A percentile compares a stretch with the other conserved stretches of the same genome.
phyloP scores from a whole-genome alignment of 2,329 filamentous ascomycete species.

The Trichoderma breve region DNA sequence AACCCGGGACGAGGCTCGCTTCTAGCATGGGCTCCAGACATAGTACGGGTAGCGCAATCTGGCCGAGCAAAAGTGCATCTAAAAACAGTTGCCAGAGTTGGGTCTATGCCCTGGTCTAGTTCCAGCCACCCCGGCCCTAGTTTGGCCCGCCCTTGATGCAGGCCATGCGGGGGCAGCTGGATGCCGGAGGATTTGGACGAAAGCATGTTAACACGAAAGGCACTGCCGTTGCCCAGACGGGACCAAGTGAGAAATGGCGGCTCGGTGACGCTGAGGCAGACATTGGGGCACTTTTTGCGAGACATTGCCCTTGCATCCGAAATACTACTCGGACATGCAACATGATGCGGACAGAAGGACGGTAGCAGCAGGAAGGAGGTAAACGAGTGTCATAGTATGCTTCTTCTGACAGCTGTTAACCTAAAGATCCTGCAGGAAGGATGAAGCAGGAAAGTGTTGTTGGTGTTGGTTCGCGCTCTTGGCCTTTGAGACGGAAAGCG shows the following conservation, averaged over 20 bases:
- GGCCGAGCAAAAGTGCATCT: slow-evolving; percentile 19
- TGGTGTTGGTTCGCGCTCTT: neutral
- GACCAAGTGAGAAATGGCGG: neutral
- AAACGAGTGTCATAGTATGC: neutral
- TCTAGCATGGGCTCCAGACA: neutral
- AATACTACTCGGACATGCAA: neutral
- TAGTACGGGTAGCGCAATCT: neutral
- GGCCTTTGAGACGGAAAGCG: neutral
- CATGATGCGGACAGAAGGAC: neutral
- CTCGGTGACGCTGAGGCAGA: neutral
- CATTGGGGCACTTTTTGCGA: neutral
- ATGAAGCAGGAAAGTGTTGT: neutral
- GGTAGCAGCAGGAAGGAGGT: neutral
- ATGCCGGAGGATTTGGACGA: slow-evolving; percentile 8
- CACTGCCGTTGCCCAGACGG: neutral
- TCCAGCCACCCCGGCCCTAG: slow-evolving; percentile 6
- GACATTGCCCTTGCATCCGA: neutral
- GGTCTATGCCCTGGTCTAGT: neutral
- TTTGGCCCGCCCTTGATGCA: neutral
- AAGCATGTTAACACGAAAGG: neutral
- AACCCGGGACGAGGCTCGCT: neutral
- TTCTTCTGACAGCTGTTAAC: neutral
- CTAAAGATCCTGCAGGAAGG: neutral
- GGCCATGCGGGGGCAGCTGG: slow-evolving; percentile 8
- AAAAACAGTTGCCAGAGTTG: neutral